Evolutionary conservation across 2,329 filamentous ascomycete genomes (phyloP), one percentile per base, ranked within the genome.

Genomic region (Trichoderma asperellum): DNA sequence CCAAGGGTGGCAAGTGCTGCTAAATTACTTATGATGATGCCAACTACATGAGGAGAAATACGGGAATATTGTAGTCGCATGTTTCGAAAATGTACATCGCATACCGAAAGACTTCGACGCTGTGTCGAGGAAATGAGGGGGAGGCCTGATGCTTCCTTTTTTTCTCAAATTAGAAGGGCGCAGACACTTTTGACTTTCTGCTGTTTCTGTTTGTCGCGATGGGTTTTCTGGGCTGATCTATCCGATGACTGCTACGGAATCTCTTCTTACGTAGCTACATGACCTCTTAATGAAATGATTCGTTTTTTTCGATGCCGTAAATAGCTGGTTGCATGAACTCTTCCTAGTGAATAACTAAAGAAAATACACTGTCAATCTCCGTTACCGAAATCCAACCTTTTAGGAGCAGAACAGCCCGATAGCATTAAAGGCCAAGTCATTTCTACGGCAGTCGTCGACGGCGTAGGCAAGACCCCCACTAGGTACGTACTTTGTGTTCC

Each of bases 1-100:
- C 88, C 77, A 95, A 96, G 87, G 86, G 89, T 74, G 90, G 91
- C 78, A 92, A 92, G 81, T 96, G 93, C 84, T 96, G 92, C 83
- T 95, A 88, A 85, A 80, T 75, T 74, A 72, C 72, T 73, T 73
- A 66, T 70, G 67, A 68, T 70, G 68, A 71, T 73, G 71, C 73
- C 73, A 72, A 73, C 72, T 72, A 73, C 73, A 73, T 75, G 77
- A 74, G 72, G 72, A 73, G 75, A 76, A 76, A 77, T 74, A n/a
- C n/a, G 74, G 75, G 75, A 75, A 77, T 79, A 61, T 61, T 47
- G 24, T 61, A 47, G 73, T 77, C 74, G 73, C 74, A 76, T 76
- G 74, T 76, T 75, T 73, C 74, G 73, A 74, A 73, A 78, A 76
- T 76, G 74, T 74, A 78, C 74, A 74, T 78, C 74, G 74, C 73